Conservation (phyloP, 352 stramenopile species). For the Pythium graminicola region DNA sequence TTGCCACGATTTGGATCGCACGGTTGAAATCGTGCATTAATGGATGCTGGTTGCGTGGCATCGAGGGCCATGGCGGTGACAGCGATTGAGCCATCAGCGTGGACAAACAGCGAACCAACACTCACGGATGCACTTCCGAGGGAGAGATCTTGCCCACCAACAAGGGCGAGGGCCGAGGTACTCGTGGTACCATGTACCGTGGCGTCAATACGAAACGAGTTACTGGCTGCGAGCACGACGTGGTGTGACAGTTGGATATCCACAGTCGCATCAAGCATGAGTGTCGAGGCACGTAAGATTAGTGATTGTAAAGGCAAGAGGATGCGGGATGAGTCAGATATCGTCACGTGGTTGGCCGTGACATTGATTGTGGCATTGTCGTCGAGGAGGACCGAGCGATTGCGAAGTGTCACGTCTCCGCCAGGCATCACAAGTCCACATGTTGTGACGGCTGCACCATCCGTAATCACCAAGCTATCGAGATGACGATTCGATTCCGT, state of each 20-base stretch:
- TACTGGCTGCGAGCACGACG: conserved; percentile 34
- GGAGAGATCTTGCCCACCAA: conserved; percentile 50
- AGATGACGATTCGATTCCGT: background rate
- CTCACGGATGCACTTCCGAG: conserved; percentile 35
- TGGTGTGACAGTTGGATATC: conserved; percentile 35
- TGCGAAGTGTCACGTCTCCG: conserved; percentile 40
- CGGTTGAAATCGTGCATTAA: conserved; percentile 41
- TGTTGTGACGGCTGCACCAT: conserved; percentile 43
- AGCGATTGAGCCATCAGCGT: conserved; percentile 43
- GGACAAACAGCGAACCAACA: conserved; percentile 45
- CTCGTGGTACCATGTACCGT: background rate
- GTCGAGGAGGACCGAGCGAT: conserved; percentile 48
- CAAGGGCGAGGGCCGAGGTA: conserved; percentile 23
- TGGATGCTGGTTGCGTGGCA: background rate
- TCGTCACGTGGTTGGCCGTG: conserved; percentile 33
- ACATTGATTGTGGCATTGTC: conserved; percentile 5
- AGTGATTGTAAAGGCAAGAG: conserved; percentile 31
- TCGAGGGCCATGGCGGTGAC: conserved; percentile 22
- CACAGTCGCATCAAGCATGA: conserved; percentile 49
- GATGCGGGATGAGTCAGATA: conserved; percentile 35
- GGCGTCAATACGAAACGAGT: conserved; percentile 44
- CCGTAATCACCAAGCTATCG: conserved; percentile 27
- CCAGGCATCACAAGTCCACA: background rate
- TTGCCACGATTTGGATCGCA: conserved; percentile 24
- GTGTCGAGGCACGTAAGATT: conserved; percentile 32